phyloP scores from a whole-genome alignment of 495 filamentous ascomycete genomes.

The Daldinia loculata region DNA sequence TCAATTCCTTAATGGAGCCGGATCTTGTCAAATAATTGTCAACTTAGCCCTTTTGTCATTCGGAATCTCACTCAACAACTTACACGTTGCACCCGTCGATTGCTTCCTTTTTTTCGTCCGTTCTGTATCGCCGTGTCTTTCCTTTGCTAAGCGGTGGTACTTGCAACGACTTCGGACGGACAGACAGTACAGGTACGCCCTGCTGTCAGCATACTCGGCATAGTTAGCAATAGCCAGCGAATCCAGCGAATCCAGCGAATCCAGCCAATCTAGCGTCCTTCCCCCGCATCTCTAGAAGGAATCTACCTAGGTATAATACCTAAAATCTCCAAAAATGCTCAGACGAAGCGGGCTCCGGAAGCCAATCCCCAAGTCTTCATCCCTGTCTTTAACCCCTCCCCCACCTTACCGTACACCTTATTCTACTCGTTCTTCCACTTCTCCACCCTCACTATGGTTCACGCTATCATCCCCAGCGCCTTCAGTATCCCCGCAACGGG shows the following conservation, averaged over 20 bases:
- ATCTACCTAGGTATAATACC: background rate
- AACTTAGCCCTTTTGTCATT: conserved; percentile 19
- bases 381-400: conserved; percentile 25
- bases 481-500: conserved; percentile 24
- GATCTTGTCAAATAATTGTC: conserved; percentile 1
- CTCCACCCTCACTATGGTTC: conserved; percentile 12
- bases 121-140: background rate
- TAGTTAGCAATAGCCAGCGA: background rate
- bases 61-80: background rate
- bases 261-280: background rate
- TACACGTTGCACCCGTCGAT: background rate
- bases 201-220: background rate
- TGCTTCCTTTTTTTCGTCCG: background rate
- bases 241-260: background rate
- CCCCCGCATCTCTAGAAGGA: background rate
- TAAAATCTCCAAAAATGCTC: conserved; percentile 20
- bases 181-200: no score
- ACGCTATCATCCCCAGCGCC: background rate
- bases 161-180: background rate
- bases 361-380: conserved; percentile 1
- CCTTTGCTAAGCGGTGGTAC: background rate
- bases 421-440: background rate
- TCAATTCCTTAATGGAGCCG: background rate
- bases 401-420: conserved; percentile 20
- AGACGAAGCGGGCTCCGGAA: conserved; percentile 10